Conservation (phyloP, 2,329 filamentous ascomycete genomes). For the Xylariales sp. region DNA sequence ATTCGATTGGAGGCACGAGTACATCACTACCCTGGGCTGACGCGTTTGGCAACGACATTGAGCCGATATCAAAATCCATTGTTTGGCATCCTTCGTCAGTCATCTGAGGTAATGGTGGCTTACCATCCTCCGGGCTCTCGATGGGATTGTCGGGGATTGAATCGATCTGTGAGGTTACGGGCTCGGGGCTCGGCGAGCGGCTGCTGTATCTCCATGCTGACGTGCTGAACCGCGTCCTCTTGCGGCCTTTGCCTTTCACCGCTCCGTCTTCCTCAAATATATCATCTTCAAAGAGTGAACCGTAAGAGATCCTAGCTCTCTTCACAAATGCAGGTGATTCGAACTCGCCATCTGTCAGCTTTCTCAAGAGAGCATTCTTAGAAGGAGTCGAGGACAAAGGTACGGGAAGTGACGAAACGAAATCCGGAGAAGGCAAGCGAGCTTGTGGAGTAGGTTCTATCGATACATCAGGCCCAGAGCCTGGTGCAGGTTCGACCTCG, state of each 20-base stretch:
- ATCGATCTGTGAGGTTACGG: constrained; percentile 22
- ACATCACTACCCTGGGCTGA: no score
- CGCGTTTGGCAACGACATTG: no score
- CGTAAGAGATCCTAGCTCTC: constrained; percentile 64
- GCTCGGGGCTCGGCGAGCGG: constrained; percentile 66
- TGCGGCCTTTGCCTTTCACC: constrained; percentile 57
- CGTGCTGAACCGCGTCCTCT: constrained; percentile 65
- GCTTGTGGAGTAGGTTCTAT: not conserved
- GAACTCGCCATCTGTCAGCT: constrained; percentile 50
- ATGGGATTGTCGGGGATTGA: constrained; percentile 6
- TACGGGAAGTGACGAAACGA: constrained; percentile 1
- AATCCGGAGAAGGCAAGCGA: not conserved
- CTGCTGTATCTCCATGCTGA: constrained; percentile 71
- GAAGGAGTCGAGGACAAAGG: constrained; percentile 6
- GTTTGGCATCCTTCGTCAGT: constrained; percentile 35
- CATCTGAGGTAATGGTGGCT: constrained; percentile 21
- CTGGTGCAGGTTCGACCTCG: not conserved
- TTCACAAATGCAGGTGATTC: constrained; percentile 78
- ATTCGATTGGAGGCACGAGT: no score
- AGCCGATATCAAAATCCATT: constrained; percentile 28
- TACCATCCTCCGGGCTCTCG: constrained; percentile 7
- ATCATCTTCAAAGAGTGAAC: constrained; percentile 62
- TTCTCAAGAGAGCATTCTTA: constrained; percentile 29
- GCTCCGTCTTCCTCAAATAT: constrained; percentile 67
- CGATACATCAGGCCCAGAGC: no score